phyloP scores from a whole-genome alignment of 2,329 filamentous ascomycete genomes.

The Thielaviopsis ethacetica region DNA sequence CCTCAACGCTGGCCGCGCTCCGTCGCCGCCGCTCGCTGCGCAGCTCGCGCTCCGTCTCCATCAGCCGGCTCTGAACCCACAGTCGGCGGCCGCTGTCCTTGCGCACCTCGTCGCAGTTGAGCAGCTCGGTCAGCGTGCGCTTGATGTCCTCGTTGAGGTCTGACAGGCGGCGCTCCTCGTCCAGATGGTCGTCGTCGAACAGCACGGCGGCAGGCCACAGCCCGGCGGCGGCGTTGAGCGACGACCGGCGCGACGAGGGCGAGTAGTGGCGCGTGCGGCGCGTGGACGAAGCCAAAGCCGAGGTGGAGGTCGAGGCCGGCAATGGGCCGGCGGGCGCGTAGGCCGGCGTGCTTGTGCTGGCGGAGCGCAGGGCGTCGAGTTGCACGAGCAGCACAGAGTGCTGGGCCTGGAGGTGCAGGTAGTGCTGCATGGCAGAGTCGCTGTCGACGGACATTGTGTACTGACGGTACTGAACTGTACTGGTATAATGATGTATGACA shows the following conservation, averaged over 20 bases:
- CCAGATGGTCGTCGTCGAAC: slow-evolving; percentile 25
- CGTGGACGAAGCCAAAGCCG: too few relatives aligned
- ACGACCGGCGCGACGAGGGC: slow-evolving; percentile 6
- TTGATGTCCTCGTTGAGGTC: slow-evolving; percentile 46
- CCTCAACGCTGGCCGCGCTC: slow-evolving; percentile 18
- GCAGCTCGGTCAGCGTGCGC: slow-evolving; percentile 41
- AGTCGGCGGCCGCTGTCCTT: slow-evolving; percentile 34
- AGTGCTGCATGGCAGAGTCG: slow-evolving; percentile 35
- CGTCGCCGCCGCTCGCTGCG: slow-evolving; percentile 34
- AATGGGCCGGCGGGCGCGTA: slow-evolving; percentile 24
- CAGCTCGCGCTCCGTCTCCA: slow-evolving; percentile 44
- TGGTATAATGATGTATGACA: too few relatives aligned
- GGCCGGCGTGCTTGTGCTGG: too few relatives aligned
- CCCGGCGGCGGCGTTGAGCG: slow-evolving; percentile 3
- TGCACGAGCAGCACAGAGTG: slow-evolving; percentile 35
- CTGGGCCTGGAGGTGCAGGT: slow-evolving; percentile 35
- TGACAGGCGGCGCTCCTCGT: slow-evolving; percentile 37
- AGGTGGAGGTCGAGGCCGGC: neutral
- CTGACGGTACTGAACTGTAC: too few relatives aligned
- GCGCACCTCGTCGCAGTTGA: slow-evolving; percentile 42
- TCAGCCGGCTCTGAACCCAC: slow-evolving; percentile 41
- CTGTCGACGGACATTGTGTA: slow-evolving; percentile 18
- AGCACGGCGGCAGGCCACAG: neutral
- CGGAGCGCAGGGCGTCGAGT: slow-evolving; percentile 34
- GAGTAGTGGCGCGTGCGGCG: too few relatives aligned